These are phyloP conservation scores for Neurospora crassa DNA, from an alignment of 2,329 filamentous ascomycete species.

Conservation along the genomic window DNA sequence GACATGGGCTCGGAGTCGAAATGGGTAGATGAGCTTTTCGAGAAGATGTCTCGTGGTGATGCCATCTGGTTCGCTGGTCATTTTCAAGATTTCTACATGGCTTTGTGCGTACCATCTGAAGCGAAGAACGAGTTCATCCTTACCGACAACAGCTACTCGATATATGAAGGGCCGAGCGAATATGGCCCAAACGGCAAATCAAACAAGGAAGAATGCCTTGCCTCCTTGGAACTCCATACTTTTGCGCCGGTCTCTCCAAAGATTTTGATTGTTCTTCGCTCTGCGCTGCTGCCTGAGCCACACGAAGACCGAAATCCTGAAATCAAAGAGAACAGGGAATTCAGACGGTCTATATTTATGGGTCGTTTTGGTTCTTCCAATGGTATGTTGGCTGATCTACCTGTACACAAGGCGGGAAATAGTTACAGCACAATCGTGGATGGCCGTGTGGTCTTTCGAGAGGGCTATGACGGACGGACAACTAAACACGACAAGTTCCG, in stretches of 20 bases:
- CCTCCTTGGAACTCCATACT: constrained; percentile 14
- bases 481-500: constrained; percentile 18
- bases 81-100: constrained; percentile 17
- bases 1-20: constrained; percentile 15
- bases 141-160: constrained; percentile 14
- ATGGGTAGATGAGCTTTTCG: constrained; percentile 14
- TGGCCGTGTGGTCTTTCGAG: constrained; percentile 5
- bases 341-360: neutral
- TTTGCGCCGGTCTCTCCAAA: constrained; percentile 19
- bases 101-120: constrained; percentile 18
- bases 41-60: constrained; percentile 16
- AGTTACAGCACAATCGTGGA: constrained; percentile 18
- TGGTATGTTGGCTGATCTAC: constrained; percentile 20
- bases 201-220: constrained; percentile 3
- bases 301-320: constrained; percentile 15
- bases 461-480: constrained; percentile 9
- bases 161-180: constrained; percentile 19
- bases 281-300: constrained; percentile 12
- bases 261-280: constrained; percentile 20
- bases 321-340: neutral
- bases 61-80: constrained; percentile 19
- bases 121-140: constrained; percentile 15
- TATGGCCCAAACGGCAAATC: constrained; percentile 5
- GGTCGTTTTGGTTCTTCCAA: constrained; percentile 7
- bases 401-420: constrained; percentile 20